Base-by-base conservation (phyloP, 2,329 filamentous ascomycete genomes). In the Hypoxylon sp. region DNA sequence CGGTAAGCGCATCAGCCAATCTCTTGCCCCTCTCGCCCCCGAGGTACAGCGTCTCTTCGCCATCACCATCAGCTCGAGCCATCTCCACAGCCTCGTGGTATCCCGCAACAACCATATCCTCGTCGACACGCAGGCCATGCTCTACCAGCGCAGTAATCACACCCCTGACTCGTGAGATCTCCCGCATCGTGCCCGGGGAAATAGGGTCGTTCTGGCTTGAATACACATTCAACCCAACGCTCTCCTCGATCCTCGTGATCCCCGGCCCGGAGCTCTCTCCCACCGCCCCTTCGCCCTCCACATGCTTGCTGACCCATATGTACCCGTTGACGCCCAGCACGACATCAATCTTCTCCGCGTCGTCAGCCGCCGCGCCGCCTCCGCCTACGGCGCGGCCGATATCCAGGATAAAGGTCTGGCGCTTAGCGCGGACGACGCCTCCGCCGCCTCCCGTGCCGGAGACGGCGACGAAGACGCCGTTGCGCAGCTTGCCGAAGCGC, bases 291-390 rank as follows among this genome's bases (percentile, higher is more conserved):
- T 86, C 85, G 37, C 86, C 87, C 72, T 92, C 90, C 6, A 92
- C 83, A 75, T 97, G 93, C 82, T 93, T 94, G 80, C 91, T 91
- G 76, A 98, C 94, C 92, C 93, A 99, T 65, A 98, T 94, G 78
- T 97, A 98, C 0, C 96, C 96, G 76, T 99, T 99, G 42, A 99
- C 96, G 2, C 96, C 96, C 0, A 99, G 85, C 57, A 97, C 87
- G 6, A 98, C 89, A 77, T 98, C 93, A 29, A 99, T 88, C 69
- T 89, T 91, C 57, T 88, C 86, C 35, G 87, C 85, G 35, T 86
- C 84, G 69, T 84, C 74, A 4, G 65, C 65, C 24, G 68, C 69
- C 1, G 68, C 70, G 24, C 71, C 70, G 67, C 81, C 60, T 8
- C 72, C 69, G 21, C 67, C 59, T 72, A 81, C 54, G 7, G 81